These are phyloP conservation scores for Pichia sp. DNA, from an alignment of 1,139 yeast genomes.

Conservation along the genomic window DNA sequence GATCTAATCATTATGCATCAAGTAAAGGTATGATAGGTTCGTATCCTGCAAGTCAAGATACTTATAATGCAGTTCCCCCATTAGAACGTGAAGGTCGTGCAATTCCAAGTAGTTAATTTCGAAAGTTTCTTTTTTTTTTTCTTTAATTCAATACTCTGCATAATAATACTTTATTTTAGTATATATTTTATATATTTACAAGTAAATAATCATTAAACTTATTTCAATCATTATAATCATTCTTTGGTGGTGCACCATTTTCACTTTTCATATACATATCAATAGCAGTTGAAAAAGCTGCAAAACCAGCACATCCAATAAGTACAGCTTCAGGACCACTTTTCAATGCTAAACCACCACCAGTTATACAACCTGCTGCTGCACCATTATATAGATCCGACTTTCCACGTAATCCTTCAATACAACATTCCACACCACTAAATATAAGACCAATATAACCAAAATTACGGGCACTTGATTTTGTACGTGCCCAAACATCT, in stretches of 20 bases:
- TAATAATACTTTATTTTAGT: too few species aligned
- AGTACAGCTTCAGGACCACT: conserved; percentile 92
- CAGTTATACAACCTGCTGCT: conserved; percentile 92
- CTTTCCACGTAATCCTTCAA: conserved; percentile 82
- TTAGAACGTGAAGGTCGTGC: conserved; percentile 77
- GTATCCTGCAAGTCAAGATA: conserved; percentile 45
- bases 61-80: conserved; percentile 66
- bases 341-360: conserved; percentile 82
- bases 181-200: conserved; percentile 1
- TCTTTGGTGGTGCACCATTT: conserved; percentile 74
- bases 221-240: conserved; percentile 90
- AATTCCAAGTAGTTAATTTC: conserved; percentile 1
- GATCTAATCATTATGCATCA: conserved; percentile 81
- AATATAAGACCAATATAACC: conserved; percentile 93
- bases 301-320: conserved; percentile 96
- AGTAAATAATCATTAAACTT: too few species aligned
- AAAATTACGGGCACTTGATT: conserved; percentile 84
- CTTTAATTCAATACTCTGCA: neutral
- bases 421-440: conserved; percentile 90
- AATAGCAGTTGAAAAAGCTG: conserved; percentile 91
- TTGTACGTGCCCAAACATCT: conserved; percentile 88
- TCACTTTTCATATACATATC: conserved; percentile 88
- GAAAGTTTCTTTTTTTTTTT: too few species aligned
- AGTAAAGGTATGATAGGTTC: conserved; percentile 88
- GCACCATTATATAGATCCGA: conserved; percentile 91